These are phyloP conservation scores for Solanum paucissectum DNA, from an alignment of 257 asterid genomes.

Conservation along the genomic window DNA sequence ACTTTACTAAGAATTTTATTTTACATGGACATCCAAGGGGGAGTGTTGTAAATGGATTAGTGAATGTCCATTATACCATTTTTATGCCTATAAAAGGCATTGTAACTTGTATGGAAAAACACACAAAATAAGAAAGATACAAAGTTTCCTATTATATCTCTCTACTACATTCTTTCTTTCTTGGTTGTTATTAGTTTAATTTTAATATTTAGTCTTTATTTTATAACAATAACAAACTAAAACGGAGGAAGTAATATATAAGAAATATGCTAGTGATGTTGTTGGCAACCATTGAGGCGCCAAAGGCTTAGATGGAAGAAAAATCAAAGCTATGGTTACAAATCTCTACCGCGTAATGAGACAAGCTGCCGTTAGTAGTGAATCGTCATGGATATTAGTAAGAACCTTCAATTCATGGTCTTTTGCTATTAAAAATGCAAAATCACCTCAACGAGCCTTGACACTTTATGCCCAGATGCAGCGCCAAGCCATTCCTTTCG, in stretches of 20 bases:
- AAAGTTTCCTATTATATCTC: too few relatives aligned
- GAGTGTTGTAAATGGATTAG: too few relatives aligned
- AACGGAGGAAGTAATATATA: neutral
- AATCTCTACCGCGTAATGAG: neutral
- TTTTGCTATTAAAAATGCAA: slow-evolving; percentile 21
- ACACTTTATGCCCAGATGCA: slow-evolving; percentile 33
- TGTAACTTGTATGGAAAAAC: too few relatives aligned
- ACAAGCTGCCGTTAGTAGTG: neutral
- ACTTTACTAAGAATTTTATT: too few relatives aligned
- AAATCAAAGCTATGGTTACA: neutral
- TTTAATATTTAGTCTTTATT: too few relatives aligned
- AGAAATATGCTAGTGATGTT: neutral
- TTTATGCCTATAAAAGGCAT: too few relatives aligned
- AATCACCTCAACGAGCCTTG: slow-evolving; percentile 36
- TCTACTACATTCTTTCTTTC: too few relatives aligned
- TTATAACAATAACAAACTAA: too few relatives aligned
- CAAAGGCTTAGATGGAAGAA: neutral
- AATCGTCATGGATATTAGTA: neutral
- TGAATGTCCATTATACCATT: too few relatives aligned
- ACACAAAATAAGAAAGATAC: too few relatives aligned
- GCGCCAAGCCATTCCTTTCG: slow-evolving; percentile 29
- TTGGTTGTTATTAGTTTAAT: too few relatives aligned
- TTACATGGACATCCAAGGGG: too few relatives aligned
- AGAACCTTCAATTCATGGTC: slow-evolving; percentile 31
- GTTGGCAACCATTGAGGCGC: neutral